These are phyloP conservation scores for Jaltomata sinuosa DNA, from an alignment of 257 asterid genomes.

Conservation along the genomic window DNA sequence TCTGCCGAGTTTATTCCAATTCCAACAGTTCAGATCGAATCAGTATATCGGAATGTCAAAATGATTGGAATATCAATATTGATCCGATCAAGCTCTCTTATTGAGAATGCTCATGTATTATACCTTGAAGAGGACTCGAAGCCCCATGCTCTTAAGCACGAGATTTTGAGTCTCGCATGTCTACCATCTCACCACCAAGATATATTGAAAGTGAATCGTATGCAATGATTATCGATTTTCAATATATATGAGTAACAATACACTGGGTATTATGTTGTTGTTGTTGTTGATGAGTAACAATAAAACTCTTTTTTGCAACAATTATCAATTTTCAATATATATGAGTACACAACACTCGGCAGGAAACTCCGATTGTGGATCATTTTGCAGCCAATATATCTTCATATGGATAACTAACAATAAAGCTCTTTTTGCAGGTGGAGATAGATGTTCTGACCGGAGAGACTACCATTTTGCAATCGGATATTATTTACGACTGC, in stretches of 20 bases:
- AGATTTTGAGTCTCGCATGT: neutral
- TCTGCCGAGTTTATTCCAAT: neutral
- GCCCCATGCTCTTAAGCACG: neutral
- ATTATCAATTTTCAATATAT: neutral
- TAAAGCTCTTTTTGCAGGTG: conserved; percentile 28
- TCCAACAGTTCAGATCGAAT: neutral
- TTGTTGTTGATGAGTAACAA: too few species aligned
- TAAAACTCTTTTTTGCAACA: too few species aligned
- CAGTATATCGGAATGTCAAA: neutral
- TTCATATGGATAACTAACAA: neutral
- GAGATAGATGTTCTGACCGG: conserved; percentile 59
- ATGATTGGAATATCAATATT: neutral
- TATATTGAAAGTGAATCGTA: neutral
- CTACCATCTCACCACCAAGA: neutral
- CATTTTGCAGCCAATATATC: neutral
- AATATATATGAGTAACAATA: neutral
- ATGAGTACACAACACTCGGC: neutral
- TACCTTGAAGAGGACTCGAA: neutral
- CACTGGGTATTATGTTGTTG: too few species aligned
- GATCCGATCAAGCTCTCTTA: neutral
- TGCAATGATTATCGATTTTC: neutral
- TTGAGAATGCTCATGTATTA: neutral
- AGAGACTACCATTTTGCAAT: conserved; percentile 37
- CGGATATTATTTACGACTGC: conserved; percentile 62
- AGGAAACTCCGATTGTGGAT: neutral